Conservation (phyloP, 2,329 filamentous ascomycete species). For the Pseudogymnoascus sp. region DNA sequence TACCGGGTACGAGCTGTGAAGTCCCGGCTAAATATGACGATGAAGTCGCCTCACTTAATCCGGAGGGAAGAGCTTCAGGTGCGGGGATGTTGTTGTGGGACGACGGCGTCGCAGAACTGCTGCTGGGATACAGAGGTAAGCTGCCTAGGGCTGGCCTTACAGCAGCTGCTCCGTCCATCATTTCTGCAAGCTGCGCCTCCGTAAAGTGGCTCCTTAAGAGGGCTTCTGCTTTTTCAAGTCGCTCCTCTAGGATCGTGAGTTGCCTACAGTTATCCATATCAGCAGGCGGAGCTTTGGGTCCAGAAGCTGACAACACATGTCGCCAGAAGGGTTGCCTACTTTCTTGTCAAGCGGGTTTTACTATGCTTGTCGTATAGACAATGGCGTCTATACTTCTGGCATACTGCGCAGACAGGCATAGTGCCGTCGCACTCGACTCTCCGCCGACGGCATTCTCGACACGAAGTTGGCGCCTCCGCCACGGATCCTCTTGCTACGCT, state of each 20-base stretch:
- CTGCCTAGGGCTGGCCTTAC: neutral
- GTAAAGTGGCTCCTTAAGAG: conserved; percentile 10
- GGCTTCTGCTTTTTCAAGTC: conserved; percentile 10
- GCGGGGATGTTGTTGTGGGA: neutral
- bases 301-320: neutral
- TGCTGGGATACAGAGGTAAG: neutral
- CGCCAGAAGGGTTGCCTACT: neutral
- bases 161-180: conserved; percentile 6
- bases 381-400: conserved; percentile 10
- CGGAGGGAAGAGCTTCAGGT: neutral
- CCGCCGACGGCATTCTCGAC: conserved; percentile 7
- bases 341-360: conserved; percentile 8
- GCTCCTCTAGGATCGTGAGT: conserved; percentile 9
- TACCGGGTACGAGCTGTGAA: neutral
- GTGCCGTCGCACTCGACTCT: conserved; percentile 8
- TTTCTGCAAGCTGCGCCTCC: conserved; percentile 5
- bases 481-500: neutral
- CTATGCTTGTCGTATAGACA: conserved; percentile 10
- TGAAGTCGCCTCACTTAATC: neutral
- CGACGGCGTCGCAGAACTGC: neutral
- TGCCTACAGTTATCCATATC: neutral
- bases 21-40: neutral
- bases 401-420: conserved; percentile 2
- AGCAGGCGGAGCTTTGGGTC: neutral
- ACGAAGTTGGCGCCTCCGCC: conserved; percentile 5